phyloP scores from a whole-genome alignment of 2,329 filamentous ascomycete genomes.

The Fusarium sulawesiense region DNA sequence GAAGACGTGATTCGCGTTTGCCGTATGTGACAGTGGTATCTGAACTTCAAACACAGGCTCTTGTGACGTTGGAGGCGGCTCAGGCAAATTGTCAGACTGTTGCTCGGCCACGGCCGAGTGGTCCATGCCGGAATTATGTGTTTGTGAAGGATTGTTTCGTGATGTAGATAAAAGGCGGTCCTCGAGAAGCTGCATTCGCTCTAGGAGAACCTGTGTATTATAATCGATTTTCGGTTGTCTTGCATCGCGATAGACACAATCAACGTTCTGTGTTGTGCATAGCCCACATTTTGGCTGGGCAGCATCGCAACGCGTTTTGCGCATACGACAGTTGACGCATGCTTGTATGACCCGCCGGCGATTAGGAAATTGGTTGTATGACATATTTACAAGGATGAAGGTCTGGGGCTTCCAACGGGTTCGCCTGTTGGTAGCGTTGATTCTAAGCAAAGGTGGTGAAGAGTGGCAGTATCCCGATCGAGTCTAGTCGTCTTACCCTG shows the following conservation, averaged over 20 bases:
- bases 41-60: slow-evolving; percentile 5
- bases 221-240: slow-evolving; percentile 46
- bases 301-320: slow-evolving; percentile 49
- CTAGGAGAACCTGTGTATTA: slow-evolving; percentile 46
- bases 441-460: background rate
- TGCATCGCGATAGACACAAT: slow-evolving; percentile 48
- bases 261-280: slow-evolving; percentile 45
- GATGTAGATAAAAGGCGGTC: slow-evolving; percentile 34
- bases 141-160: fast-evolving
- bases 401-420: no score
- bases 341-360: slow-evolving; percentile 39
- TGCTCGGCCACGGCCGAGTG: no score
- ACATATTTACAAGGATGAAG: background rate
- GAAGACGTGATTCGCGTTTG: slow-evolving; percentile 33
- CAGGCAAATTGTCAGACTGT: background rate
- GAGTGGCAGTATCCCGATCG: background rate
- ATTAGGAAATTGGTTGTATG: slow-evolving; percentile 19
- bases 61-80: background rate
- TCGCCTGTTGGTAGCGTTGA: background rate
- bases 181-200: slow-evolving; percentile 48
- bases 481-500: background rate
- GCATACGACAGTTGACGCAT: slow-evolving; percentile 47
- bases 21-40: slow-evolving; percentile 29
- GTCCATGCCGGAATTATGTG: no score
- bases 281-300: slow-evolving; percentile 46